Evolutionary conservation across 176 grass and related monocot species (phyloP).

Genomic region (Leersia perrieri): DNA sequence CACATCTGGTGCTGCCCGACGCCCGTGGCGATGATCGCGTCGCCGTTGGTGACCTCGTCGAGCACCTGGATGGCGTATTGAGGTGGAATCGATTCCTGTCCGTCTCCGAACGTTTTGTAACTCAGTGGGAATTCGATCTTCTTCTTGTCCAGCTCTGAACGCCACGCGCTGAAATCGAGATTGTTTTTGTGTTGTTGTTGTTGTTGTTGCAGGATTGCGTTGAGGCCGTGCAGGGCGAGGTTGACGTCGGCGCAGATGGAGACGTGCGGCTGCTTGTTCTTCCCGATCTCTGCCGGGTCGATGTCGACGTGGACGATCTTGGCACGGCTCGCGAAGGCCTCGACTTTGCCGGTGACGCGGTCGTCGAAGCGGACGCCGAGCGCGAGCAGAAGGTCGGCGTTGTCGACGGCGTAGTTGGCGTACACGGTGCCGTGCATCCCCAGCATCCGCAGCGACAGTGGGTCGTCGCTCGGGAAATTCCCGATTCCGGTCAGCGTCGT

Average conservation of each 20-base stretch:
- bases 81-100: conserved; percentile 56
- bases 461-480: conserved; percentile 11
- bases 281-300: conserved; percentile 91
- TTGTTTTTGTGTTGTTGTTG: no score
- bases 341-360: conserved; percentile 79
- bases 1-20: conserved; percentile 98
- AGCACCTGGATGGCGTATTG: conserved; percentile 85
- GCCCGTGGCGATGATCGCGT: conserved; percentile 77
- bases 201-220: conserved; percentile 50
- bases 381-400: conserved; percentile 82
- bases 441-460: conserved; percentile 29
- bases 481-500: conserved; percentile 43
- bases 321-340: conserved; percentile 87
- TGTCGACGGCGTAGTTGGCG: conserved; percentile 86
- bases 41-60: conserved; percentile 74
- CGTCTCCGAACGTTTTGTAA: conserved; percentile 66
- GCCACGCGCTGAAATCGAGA: conserved; percentile 60
- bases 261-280: conserved; percentile 93
- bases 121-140: conserved; percentile 67
- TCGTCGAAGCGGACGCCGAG: conserved; percentile 96
- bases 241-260: conserved; percentile 88
- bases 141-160: conserved; percentile 61
- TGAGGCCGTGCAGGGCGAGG: conserved; percentile 67
- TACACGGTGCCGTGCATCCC: conserved; percentile 51
- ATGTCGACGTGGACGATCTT: conserved; percentile 99